A percentile compares a stretch with the other conserved stretches of the same genome.
Evolutionary conservation across 805 yeast species (phyloP).

Genomic region (Kockiozyma suomiensis): DNA sequence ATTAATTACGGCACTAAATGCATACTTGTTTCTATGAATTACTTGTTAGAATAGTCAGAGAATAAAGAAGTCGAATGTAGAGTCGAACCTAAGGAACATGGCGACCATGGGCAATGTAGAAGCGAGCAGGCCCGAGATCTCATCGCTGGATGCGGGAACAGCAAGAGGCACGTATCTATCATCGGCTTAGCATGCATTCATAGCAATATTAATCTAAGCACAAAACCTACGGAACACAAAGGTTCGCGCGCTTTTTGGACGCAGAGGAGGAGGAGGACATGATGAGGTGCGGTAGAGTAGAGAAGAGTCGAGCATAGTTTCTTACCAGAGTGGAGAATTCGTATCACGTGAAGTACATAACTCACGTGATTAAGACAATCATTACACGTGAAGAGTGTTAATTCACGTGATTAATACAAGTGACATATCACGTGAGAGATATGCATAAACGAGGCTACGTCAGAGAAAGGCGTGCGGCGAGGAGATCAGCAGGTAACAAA

Average conservation of each 20-base stretch:
- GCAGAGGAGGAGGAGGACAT: neutral
- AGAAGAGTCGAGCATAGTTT: too few relatives aligned
- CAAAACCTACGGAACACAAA: conserved; percentile 10
- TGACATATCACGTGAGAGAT: neutral
- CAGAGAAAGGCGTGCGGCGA: neutral
- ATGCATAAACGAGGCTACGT: neutral
- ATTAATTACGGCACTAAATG: neutral
- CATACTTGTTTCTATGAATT: conserved; percentile 19
- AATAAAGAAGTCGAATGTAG: neutral
- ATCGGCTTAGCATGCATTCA: neutral
- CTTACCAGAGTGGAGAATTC: too few relatives aligned
- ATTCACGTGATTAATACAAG: neutral
- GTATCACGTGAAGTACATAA: too few relatives aligned
- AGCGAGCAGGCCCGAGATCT: conserved; percentile 17
- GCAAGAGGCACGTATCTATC: conserved; percentile 1
- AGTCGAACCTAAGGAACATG: conserved; percentile 26
- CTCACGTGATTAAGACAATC: too few relatives aligned
- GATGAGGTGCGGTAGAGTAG: neutral
- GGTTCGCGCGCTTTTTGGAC: conserved; percentile 8
- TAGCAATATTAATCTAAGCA: too few relatives aligned
- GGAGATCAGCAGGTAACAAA: neutral
- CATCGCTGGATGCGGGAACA: conserved; percentile 8
- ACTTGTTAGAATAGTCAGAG: neutral
- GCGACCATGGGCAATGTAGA: conserved; percentile 32
- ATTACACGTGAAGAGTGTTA: too few relatives aligned